Conservation (phyloP, 106 monocot genomes). For the Apostasia shenzhenica region DNA sequence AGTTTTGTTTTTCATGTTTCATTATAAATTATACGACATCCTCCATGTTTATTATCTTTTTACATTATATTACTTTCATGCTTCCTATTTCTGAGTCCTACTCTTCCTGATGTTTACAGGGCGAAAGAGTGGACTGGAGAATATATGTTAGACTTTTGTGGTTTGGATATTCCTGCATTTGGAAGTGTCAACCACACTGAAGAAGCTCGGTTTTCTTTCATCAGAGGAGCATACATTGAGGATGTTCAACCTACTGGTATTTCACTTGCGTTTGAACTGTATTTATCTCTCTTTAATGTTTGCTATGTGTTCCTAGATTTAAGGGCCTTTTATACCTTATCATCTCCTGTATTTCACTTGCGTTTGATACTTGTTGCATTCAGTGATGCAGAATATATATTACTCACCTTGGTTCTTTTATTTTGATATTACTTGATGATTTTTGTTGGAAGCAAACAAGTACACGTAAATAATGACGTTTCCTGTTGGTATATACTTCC, state of each 20-base stretch:
- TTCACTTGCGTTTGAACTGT: not conserved
- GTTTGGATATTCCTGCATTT: constrained; percentile 36
- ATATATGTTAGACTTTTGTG: constrained; percentile 64
- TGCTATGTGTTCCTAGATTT: not conserved
- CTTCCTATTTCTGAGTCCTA: not conserved
- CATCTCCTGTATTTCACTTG: too few species aligned
- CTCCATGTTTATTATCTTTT: too few species aligned
- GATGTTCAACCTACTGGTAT: constrained; percentile 47
- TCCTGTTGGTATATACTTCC: too few species aligned
- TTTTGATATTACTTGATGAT: not conserved
- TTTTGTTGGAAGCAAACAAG: not conserved
- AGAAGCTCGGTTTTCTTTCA: constrained; percentile 95
- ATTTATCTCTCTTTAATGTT: not conserved
- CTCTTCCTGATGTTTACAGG: constrained; percentile 21
- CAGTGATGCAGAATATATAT: not conserved
- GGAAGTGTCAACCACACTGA: constrained; percentile 16
- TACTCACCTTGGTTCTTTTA: not conserved
- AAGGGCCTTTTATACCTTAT: not conserved
- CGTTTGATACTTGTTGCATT: not conserved
- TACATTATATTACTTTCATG: too few species aligned
- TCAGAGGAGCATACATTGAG: constrained; percentile 82
- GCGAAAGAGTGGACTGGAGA: constrained; percentile 91
- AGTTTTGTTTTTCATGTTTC: too few species aligned
- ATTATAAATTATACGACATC: too few species aligned
- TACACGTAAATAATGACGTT: too few species aligned